Conservation (phyloP, 129 eudicot genomes). For the Solidago caesia region DNA sequence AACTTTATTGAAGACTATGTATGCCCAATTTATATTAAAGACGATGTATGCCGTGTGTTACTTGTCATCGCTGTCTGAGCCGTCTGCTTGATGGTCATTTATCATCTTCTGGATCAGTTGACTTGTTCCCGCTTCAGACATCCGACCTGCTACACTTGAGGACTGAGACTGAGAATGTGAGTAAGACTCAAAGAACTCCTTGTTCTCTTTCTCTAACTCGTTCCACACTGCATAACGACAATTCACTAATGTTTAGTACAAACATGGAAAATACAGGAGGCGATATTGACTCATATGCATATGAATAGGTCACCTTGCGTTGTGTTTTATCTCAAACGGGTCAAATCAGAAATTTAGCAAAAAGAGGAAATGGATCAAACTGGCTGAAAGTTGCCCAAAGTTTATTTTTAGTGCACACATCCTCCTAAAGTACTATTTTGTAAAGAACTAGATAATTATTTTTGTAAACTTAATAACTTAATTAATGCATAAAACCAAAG, state of each 20-base stretch:
- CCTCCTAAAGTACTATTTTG: no score
- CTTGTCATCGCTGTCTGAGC: constrained; percentile 39
- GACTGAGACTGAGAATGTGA: constrained; percentile 37
- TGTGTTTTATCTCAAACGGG: neutral
- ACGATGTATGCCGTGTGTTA: neutral
- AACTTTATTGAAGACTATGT: neutral
- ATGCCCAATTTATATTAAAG: neutral
- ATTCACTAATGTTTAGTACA: neutral
- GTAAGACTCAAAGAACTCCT: constrained; percentile 66
- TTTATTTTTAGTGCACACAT: no score
- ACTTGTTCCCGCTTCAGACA: constrained; percentile 57
- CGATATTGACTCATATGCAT: neutral
- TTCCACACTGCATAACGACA: constrained; percentile 56
- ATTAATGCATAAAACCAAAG: no score
- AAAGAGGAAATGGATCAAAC: no score
- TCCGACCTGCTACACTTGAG: constrained; percentile 38
- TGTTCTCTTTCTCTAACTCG: constrained; percentile 78
- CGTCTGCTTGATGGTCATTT: constrained; percentile 35
- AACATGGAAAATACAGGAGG: neutral
- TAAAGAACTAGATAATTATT: no score
- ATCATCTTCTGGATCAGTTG: constrained; percentile 68
- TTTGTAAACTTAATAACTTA: no score
- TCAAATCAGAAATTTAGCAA: neutral
- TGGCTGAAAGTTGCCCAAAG: neutral
- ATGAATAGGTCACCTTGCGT: neutral